These are phyloP conservation scores for Paramecium sonneborni DNA, from an alignment of 73 alveolate genomes.

Conservation along the genomic window DNA sequence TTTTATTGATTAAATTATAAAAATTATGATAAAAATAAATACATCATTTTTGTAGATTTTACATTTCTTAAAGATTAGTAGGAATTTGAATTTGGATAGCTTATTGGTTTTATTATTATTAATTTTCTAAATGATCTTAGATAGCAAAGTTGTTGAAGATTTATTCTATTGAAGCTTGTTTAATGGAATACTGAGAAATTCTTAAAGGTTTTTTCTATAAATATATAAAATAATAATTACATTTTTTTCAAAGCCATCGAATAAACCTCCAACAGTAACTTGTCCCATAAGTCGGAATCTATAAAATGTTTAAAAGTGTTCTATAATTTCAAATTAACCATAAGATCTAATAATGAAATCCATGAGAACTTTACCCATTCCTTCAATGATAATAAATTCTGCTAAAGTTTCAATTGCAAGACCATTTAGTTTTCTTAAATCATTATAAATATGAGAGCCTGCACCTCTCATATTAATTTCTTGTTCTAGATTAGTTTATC, in stretches of 20 bases:
- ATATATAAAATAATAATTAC: not conserved
- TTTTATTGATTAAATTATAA: not conserved
- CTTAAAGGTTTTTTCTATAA: slow-evolving; percentile 54
- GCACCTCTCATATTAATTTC: slow-evolving; percentile 44
- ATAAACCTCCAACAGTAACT: slow-evolving; percentile 63
- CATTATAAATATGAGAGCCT: slow-evolving; percentile 64
- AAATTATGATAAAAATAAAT: not conserved
- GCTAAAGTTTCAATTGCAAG: slow-evolving; percentile 40
- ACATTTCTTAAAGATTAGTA: not conserved
- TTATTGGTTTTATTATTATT: not conserved
- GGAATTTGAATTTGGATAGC: not conserved
- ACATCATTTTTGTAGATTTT: not conserved
- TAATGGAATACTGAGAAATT: slow-evolving; percentile 61
- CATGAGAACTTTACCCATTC: slow-evolving; percentile 41
- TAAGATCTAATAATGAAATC: slow-evolving; percentile 4
- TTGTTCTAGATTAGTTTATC: not conserved
- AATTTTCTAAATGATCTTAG: not conserved
- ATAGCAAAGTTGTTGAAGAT: slow-evolving; percentile 72
- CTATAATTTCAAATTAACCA: slow-evolving; percentile 65
- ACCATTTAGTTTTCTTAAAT: slow-evolving; percentile 58
- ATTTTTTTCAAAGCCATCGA: slow-evolving; percentile 66
- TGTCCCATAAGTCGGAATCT: slow-evolving; percentile 56
- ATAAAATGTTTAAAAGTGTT: slow-evolving; percentile 69
- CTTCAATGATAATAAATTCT: slow-evolving; percentile 62
- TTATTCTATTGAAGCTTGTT: slow-evolving; percentile 70